phyloP scores from a whole-genome alignment of 2,329 filamentous ascomycete genomes.

The Blastomyces parvus region DNA sequence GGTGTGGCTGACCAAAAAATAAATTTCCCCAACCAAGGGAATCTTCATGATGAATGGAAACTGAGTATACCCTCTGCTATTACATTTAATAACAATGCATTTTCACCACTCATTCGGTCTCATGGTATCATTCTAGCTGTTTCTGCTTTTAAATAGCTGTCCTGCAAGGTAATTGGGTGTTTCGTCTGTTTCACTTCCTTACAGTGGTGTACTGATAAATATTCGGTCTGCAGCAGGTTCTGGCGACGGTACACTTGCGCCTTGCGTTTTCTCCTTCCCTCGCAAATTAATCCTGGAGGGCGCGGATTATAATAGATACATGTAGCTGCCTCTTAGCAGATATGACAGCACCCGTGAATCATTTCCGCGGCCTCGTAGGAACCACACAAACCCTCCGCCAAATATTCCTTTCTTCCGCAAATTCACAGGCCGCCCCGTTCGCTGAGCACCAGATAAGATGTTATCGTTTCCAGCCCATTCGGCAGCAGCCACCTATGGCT shows the following conservation, averaged over 20 bases:
- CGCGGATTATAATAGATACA: neutral
- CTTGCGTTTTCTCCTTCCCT: too few relatives aligned
- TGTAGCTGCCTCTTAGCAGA: neutral
- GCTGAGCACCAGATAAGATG: constrained; percentile 1
- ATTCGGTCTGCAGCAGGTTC: neutral
- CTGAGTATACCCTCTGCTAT: too few relatives aligned
- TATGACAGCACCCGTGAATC: constrained; percentile 22
- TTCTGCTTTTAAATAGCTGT: neutral
- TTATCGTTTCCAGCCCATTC: constrained; percentile 3
- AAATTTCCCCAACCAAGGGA: too few relatives aligned
- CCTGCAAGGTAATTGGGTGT: neutral
- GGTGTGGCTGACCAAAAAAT: constrained; percentile 3
- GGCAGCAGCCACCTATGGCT: neutral
- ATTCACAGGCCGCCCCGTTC: neutral
- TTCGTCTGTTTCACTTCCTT: neutral
- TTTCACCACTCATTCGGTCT: neutral
- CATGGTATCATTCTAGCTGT: neutral
- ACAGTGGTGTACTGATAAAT: neutral
- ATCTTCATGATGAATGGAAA: too few relatives aligned
- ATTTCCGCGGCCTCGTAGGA: constrained; percentile 24
- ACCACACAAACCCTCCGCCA: constrained; percentile 5
- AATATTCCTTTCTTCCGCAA: constrained; percentile 2
- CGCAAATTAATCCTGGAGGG: neutral
- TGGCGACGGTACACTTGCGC: neutral
- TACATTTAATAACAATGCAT: neutral